phyloP scores from a whole-genome alignment of 2,329 filamentous ascomycete genomes.

The Capronia americana region DNA sequence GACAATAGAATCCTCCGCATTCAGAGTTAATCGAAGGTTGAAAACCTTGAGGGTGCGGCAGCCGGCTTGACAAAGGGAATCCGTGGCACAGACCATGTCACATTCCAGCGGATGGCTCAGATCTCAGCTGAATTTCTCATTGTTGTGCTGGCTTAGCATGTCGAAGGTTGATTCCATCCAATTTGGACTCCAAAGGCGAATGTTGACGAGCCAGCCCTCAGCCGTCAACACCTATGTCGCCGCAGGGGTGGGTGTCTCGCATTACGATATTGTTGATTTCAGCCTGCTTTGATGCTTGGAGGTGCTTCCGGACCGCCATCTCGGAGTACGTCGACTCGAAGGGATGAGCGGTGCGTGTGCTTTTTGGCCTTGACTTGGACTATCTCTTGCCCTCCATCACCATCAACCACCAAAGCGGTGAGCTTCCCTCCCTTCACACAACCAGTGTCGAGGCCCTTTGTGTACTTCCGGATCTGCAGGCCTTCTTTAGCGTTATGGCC shows the following conservation, averaged over 20 bases:
- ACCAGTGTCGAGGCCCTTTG: conserved; percentile 82
- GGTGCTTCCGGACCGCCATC: conserved; percentile 20
- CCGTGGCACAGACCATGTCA: neutral
- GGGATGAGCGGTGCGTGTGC: conserved; percentile 5
- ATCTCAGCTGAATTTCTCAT: neutral
- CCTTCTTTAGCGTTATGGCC: conserved; percentile 82
- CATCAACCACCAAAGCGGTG: conserved; percentile 77
- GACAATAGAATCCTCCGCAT: conserved; percentile 8
- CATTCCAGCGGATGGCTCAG: conserved; percentile 2
- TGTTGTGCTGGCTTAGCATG: neutral
- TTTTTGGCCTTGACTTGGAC: conserved; percentile 51
- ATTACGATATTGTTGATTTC: neutral
- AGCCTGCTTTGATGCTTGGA: conserved; percentile 5
- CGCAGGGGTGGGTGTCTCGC: neutral
- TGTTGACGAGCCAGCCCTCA: neutral
- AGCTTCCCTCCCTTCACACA: conserved; percentile 79
- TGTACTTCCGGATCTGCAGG: conserved; percentile 70
- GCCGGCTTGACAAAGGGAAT: neutral
- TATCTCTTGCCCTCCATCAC: conserved; percentile 51
- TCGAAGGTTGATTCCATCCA: neutral
- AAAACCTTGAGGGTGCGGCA: conserved; percentile 1
- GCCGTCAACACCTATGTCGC: neutral
- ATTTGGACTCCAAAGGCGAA: neutral
- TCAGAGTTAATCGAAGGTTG: neutral
- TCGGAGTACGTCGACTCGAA: conserved; percentile 24